Conservation (phyloP, 176 grass and related monocot genomes). For the bread wheat (Triticum aestivum) region IWGSC_CS_RefSeq_v2.1 NC_057797.1:771321478-771321977, state of each 20-base stretch:
- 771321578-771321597: slow-evolving; percentile 84
- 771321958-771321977: slow-evolving; percentile 82
- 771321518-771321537: slow-evolving; percentile 23
- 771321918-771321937: slow-evolving; percentile 72
- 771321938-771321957: slow-evolving; percentile 68
- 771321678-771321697: background rate
- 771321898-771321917: slow-evolving; percentile 82
- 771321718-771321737: background rate
- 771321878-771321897: background rate
- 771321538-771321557: slow-evolving; percentile 7
- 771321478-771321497: slow-evolving; percentile 49
- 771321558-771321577: slow-evolving; percentile 55
- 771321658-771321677: background rate
- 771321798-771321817: background rate
- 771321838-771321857: background rate
- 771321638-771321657: background rate
- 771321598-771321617: slow-evolving; percentile 89
- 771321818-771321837: background rate
- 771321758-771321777: background rate
- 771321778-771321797: background rate
- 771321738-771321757: background rate
- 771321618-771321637: background rate
- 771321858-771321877: background rate
- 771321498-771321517: background rate
- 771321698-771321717: background rate